Evolutionary conservation across 129 eudicot species (phyloP).

Genomic region (Smallanthus sonchifolius): DNA sequence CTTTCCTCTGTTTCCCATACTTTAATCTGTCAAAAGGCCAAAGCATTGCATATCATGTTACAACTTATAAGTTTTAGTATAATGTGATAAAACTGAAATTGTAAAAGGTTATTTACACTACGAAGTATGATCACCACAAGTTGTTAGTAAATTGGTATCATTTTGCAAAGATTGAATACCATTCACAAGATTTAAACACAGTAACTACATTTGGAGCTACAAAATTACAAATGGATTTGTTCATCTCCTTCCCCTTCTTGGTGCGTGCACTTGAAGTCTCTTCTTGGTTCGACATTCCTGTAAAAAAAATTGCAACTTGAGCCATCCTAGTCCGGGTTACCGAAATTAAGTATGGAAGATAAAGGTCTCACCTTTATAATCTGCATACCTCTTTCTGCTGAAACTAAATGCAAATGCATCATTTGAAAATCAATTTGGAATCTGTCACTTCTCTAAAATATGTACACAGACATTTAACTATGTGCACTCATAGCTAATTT

Average conservation of each 20-base stretch:
- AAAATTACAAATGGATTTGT: background rate
- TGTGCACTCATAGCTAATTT: background rate
- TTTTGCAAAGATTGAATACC: constrained; percentile 46
- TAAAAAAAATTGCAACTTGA: too few relatives aligned
- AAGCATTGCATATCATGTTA: constrained; percentile 3
- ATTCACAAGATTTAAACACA: background rate
- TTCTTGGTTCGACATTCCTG: too few relatives aligned
- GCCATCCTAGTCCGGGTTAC: too few relatives aligned
- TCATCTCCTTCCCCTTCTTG: too few relatives aligned
- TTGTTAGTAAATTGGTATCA: constrained; percentile 63
- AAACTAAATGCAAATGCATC: background rate
- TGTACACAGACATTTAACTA: background rate
- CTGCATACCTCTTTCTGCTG: background rate
- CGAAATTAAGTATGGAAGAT: background rate
- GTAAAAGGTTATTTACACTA: constrained; percentile 47
- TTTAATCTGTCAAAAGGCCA: constrained; percentile 51
- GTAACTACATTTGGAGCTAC: background rate
- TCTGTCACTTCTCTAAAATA: background rate
- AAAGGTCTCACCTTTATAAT: background rate
- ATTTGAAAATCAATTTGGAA: background rate
- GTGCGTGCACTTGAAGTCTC: too few relatives aligned
- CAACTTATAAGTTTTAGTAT: background rate
- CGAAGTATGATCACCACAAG: constrained; percentile 95
- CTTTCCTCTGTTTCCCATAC: constrained; percentile 70
- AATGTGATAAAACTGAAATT: background rate